Base-by-base conservation (phyloP, 257 asterid genomes). In the Echium plantagineum region DNA sequence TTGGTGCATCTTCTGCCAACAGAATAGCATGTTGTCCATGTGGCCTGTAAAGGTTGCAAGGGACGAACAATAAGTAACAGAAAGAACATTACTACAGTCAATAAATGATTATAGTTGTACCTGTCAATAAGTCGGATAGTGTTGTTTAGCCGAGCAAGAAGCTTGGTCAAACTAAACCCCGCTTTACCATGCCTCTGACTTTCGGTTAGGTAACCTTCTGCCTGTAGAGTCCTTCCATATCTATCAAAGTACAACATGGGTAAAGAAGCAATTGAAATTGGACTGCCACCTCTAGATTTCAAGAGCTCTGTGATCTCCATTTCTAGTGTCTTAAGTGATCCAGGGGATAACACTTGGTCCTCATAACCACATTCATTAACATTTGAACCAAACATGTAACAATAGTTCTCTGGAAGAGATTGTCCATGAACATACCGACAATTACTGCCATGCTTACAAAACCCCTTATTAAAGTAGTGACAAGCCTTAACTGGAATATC, bases 181-280 rank as follows among this genome's bases (percentile, higher is more conserved):
- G 86, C 83, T 77, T 84, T 84, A 17, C 95, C 95, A 30, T 89
- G 94, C 49, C 97, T 71, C 71, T 86, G 97, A 74, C 97, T 89
- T 74, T 89, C 97, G 28, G 97, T 86, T 62, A 84, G 74, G 68
- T 89, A 86, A 63, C 94, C 95, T 73, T 86, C 95, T 15, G 94
- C 94, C 64, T 84, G 95, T 55, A 89, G 81, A 62, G 67, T 70
- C 69, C 62, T 86, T 30, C 94, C 90, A 32, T 82, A 90, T 54
- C 69, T 81, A 60, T 75, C 94, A 68, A 62, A 81, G 73, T 90
- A 90, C 72, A 90, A 48, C 93, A 83, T 78, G 0, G 97, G 97
- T 60, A 90, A 75, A 28, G 96, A 72, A 7, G 97, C 97, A 61
- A 90, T 86, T 8, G 97, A 84, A 65, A 90, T 78, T 1, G 97